A percentile compares a stretch with the other conserved stretches of the same genome.
These are phyloP conservation scores for Quercus variabilis DNA, from an alignment of 306 rosid genomes.

Conservation along the genomic window DNA sequence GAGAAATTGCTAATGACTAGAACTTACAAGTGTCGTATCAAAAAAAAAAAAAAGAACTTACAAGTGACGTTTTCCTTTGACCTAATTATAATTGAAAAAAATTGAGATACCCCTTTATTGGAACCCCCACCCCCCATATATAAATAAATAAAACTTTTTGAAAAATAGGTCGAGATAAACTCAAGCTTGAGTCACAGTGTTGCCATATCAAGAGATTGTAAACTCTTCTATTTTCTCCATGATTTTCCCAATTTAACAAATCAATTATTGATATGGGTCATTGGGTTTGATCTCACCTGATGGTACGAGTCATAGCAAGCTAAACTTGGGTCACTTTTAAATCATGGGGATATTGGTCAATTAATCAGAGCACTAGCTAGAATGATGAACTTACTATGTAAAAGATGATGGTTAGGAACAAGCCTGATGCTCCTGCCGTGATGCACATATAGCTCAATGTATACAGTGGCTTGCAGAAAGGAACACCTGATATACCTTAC, in stretches of 20 bases:
- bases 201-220: neutral
- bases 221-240: neutral
- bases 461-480: constrained; percentile 69
- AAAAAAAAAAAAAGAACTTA: too few relatives aligned
- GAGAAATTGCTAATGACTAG: too few relatives aligned
- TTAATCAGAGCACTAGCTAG: constrained; percentile 8
- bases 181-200: neutral
- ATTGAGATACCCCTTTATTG: too few relatives aligned
- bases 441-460: constrained; percentile 72
- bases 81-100: too few relatives aligned
- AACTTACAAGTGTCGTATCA: too few relatives aligned
- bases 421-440: constrained; percentile 75
- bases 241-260: neutral
- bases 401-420: constrained; percentile 52
- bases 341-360: neutral
- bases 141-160: too few relatives aligned
- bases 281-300: neutral
- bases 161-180: neutral
- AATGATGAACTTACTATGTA: constrained; percentile 49
- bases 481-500: constrained; percentile 53
- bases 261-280: neutral
- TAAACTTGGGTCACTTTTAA: neutral
- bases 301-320: neutral
- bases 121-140: too few relatives aligned
- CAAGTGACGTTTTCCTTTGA: too few relatives aligned